Base-by-base conservation (phyloP, 768 basidiomycete species). In the Rossbeevera mucosa region DNA sequence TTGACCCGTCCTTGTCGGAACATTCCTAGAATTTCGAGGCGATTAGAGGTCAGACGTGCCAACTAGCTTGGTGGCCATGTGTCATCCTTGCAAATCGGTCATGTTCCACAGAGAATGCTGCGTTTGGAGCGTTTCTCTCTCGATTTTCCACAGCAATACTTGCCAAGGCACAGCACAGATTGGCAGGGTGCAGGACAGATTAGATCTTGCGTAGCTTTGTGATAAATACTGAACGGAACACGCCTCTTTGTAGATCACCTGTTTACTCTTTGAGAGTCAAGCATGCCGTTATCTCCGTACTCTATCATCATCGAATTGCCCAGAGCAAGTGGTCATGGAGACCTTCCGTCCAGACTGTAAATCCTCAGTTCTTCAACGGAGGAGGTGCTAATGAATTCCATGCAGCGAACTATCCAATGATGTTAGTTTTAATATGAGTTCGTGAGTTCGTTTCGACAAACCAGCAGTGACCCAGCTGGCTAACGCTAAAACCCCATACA, bases 121-220 rank as follows among this genome's bases (percentile, higher is more conserved):
- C n/a, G n/a, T n/a, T n/a, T n/a, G n/a, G n/a, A n/a, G n/a, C n/a
- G n/a, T n/a, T n/a, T n/a, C n/a, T n/a, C n/a, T n/a, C n/a, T n/a
- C n/a, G n/a, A n/a, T n/a, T n/a, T n/a, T n/a, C n/a, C n/a, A n/a
- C n/a, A n/a, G n/a, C n/a, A n/a, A n/a, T n/a, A n/a, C 26, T 18
- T 50, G 33, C 54, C 54, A 44, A 48, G 54, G 36, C 13, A 50
- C 54, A n/a, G n/a, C n/a, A 5, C 21, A 9, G 6, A 14, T 13
- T 24, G 44, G 47, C 41, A 44, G 24, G 2, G 2, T 18, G 22
- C 0, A 0, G n/a, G n/a, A 28, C 22, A 25, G 49, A 48, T 48
- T 54, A 53, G 25, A 44, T 24, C 18, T 21, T 11, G 5, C 6
- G 8, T 9, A n/a, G 2, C 5, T n/a, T 14, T 9, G 22, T 3